phyloP scores from a whole-genome alignment of 257 asterid species.

The Primulina huaijiensis region DNA sequence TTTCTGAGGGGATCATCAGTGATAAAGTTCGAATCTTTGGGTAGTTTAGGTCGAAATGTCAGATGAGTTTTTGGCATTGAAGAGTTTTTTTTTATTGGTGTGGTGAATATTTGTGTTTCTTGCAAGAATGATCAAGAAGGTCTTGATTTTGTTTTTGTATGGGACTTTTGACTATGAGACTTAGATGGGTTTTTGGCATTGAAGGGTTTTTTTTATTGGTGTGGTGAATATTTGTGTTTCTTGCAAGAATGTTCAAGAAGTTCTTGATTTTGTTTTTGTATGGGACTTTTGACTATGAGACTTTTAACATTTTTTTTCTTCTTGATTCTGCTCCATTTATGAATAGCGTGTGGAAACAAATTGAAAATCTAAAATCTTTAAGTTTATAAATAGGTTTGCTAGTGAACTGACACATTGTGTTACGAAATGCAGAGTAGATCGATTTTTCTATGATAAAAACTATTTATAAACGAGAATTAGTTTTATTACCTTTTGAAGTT shows the following conservation, averaged over 20 bases:
- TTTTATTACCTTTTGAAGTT: no score
- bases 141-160: background rate
- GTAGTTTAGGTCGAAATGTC: slow-evolving; percentile 6
- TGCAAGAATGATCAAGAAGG: slow-evolving; percentile 5
- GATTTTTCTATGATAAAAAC: no score
- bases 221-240: slow-evolving; percentile 2
- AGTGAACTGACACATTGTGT: background rate
- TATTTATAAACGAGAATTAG: no score
- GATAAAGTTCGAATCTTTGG: slow-evolving; percentile 29
- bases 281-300: background rate
- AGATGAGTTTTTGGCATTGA: slow-evolving; percentile 23
- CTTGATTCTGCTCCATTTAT: slow-evolving; percentile 5
- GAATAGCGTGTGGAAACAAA: background rate
- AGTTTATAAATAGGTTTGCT: background rate
- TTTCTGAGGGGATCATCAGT: slow-evolving; percentile 13
- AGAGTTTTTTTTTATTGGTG: background rate
- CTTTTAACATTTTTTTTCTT: no score
- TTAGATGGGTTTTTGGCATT: slow-evolving; percentile 25
- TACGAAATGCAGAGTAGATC: background rate
- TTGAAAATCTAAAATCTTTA: no score
- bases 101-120: slow-evolving; percentile 4
- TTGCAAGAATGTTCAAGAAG: slow-evolving; percentile 8
- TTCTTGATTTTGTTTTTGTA: background rate
- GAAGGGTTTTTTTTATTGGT: background rate
- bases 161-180: background rate